These are phyloP conservation scores for Auriscalpium vulgare DNA, from an alignment of 768 basidiomycete species.

Conservation along the genomic window DNA sequence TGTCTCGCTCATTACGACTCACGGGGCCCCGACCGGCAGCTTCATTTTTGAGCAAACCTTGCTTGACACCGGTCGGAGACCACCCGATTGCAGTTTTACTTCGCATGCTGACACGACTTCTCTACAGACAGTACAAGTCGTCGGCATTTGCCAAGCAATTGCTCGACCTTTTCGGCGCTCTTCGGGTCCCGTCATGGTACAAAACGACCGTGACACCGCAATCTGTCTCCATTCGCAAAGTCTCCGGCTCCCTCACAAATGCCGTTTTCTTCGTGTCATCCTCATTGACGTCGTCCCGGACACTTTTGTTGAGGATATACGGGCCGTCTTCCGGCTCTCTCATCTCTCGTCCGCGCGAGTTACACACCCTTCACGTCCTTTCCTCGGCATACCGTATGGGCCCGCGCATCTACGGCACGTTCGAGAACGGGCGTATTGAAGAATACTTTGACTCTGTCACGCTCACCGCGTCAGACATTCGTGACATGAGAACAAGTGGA, in stretches of 20 bases:
- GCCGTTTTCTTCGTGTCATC: constrained; percentile 95
- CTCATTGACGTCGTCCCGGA: constrained; percentile 42
- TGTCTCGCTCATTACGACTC: constrained; percentile 7
- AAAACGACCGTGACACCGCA: constrained; percentile 36
- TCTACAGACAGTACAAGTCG: constrained; percentile 57
- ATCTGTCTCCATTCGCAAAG: constrained; percentile 59
- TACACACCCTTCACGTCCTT: constrained; percentile 82
- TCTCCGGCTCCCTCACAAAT: constrained; percentile 91
- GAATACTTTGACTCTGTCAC: constrained; percentile 90
- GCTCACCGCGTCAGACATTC: constrained; percentile 68
- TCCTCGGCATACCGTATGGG: constrained; percentile 86
- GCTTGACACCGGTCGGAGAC: constrained; percentile 25
- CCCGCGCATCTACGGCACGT: constrained; percentile 89
- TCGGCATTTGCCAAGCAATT: constrained; percentile 45
- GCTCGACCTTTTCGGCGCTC: constrained; percentile 43
- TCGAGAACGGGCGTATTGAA: constrained; percentile 91
- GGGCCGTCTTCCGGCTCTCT: constrained; percentile 80
- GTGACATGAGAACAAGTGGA: constrained; percentile 64
- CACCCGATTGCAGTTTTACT: constrained; percentile 27
- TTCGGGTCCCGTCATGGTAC: constrained; percentile 56
- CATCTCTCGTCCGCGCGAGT: constrained; percentile 82
- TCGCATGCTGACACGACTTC: constrained; percentile 15
- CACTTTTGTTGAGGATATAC: constrained; percentile 85
- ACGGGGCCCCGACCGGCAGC: constrained; percentile 16
- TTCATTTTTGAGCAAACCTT: constrained; percentile 6